These are phyloP conservation scores for Stephania japonica DNA, from an alignment of 164 flowering plant species.

Conservation along the genomic window DNA sequence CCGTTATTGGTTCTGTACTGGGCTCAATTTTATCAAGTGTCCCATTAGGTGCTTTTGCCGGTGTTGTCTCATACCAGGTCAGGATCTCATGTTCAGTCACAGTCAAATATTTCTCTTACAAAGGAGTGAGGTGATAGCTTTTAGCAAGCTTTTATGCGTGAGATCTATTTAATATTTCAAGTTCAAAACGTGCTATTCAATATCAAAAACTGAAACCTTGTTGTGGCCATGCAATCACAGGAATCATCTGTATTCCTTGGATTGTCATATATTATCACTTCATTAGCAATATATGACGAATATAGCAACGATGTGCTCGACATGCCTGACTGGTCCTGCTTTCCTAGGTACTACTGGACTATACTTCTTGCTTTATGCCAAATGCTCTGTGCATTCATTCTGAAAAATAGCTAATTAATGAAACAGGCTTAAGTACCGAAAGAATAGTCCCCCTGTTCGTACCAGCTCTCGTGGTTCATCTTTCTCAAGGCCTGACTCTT, in stretches of 20 bases:
- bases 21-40: conserved; percentile 61
- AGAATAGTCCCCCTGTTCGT: conserved; percentile 20
- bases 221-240: conserved; percentile 30
- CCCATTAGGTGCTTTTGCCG: conserved; percentile 75
- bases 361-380: neutral
- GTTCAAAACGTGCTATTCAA: neutral
- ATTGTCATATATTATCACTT: conserved; percentile 57
- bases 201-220: neutral
- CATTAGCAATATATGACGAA: conserved; percentile 73
- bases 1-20: conserved; percentile 66
- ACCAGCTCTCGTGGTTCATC: conserved; percentile 34
- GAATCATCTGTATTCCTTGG: conserved; percentile 72
- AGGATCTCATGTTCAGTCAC: neutral
- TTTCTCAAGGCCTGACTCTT: conserved; percentile 48
- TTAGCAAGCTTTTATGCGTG: neutral
- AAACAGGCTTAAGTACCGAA: conserved; percentile 58
- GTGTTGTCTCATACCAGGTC: conserved; percentile 80
- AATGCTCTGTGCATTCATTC: neutral
- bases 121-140: neutral
- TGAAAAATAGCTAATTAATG: conserved; percentile 12
- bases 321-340: conserved; percentile 79
- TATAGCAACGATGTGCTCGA: conserved; percentile 84
- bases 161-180: neutral
- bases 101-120: too few species aligned
- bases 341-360: conserved; percentile 53